Conservation (phyloP, 257 asterid species). For the Capsicum baccatum region DNA sequence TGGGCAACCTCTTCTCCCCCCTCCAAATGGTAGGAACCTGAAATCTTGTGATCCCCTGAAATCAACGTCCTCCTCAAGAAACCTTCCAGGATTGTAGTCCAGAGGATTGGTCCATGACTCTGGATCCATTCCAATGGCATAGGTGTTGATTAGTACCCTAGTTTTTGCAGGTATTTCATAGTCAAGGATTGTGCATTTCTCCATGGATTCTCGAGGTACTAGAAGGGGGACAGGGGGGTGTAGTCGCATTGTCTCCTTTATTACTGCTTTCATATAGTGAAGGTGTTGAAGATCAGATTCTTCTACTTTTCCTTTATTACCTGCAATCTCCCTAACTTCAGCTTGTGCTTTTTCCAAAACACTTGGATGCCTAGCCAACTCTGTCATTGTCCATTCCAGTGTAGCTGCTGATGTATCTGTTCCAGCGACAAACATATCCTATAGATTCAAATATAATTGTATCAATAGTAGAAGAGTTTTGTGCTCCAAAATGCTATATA, state of each 20-base stretch:
- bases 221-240: slow-evolving; percentile 49
- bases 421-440: slow-evolving; percentile 55
- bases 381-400: slow-evolving; percentile 50
- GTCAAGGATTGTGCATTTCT: slow-evolving; percentile 32
- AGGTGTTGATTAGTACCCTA: slow-evolving; percentile 40
- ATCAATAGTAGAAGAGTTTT: background rate
- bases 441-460: background rate
- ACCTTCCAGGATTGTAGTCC: slow-evolving; percentile 41
- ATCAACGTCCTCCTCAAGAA: slow-evolving; percentile 35
- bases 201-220: slow-evolving; percentile 49
- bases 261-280: slow-evolving; percentile 40
- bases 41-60: slow-evolving; percentile 41
- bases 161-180: slow-evolving; percentile 39
- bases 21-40: slow-evolving; percentile 48
- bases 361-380: slow-evolving; percentile 39
- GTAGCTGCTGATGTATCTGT: slow-evolving; percentile 49
- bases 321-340: slow-evolving; percentile 41
- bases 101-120: slow-evolving; percentile 39
- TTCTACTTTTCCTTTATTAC: slow-evolving; percentile 34
- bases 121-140: slow-evolving; percentile 44
- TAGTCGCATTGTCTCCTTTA: slow-evolving; percentile 44
- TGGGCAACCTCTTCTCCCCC: slow-evolving; percentile 52
- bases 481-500: background rate
- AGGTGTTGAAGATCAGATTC: slow-evolving; percentile 45
- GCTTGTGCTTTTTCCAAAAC: slow-evolving; percentile 39